Conservation (phyloP, 2,329 filamentous ascomycete genomes). For the Stromatinia cepivora region DNA sequence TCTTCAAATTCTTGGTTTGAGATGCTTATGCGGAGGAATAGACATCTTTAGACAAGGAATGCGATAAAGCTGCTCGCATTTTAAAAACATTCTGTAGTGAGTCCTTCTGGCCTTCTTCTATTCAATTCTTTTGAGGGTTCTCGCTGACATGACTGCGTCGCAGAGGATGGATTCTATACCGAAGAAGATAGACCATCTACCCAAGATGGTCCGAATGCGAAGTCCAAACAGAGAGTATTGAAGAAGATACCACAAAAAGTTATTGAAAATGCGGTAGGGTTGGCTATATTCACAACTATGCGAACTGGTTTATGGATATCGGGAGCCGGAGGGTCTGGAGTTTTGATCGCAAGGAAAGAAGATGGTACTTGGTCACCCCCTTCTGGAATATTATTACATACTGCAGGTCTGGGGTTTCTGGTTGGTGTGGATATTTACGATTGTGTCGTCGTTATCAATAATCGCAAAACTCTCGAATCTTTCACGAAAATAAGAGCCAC, state of each 20-base stretch:
- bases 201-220: constrained; percentile 40
- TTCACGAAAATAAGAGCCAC: constrained; percentile 79
- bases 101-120: constrained; percentile 41
- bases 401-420: constrained; percentile 82
- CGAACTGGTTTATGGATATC: constrained; percentile 89
- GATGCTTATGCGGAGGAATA: not conserved
- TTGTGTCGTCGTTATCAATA: constrained; percentile 90
- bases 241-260: constrained; percentile 87
- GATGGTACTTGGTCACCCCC: constrained; percentile 91
- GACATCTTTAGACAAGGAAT: constrained; percentile 79
- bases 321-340: constrained; percentile 84
- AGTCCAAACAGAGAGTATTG: constrained; percentile 57
- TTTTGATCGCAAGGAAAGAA: constrained; percentile 77
- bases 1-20: not conserved
- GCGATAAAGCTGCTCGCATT: constrained; percentile 86
- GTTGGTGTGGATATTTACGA: constrained; percentile 95
- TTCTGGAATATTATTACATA: constrained; percentile 86
- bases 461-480: constrained; percentile 75
- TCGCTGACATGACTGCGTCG: constrained; percentile 22
- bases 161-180: constrained; percentile 68
- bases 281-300: constrained; percentile 96
- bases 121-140: constrained; percentile 15
- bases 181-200: constrained; percentile 45
- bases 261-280: constrained; percentile 83
- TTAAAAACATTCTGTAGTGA: constrained; percentile 85